Evolutionary conservation across 2,329 filamentous ascomycete species (phyloP).

Genomic region (Nemania sp.): DNA sequence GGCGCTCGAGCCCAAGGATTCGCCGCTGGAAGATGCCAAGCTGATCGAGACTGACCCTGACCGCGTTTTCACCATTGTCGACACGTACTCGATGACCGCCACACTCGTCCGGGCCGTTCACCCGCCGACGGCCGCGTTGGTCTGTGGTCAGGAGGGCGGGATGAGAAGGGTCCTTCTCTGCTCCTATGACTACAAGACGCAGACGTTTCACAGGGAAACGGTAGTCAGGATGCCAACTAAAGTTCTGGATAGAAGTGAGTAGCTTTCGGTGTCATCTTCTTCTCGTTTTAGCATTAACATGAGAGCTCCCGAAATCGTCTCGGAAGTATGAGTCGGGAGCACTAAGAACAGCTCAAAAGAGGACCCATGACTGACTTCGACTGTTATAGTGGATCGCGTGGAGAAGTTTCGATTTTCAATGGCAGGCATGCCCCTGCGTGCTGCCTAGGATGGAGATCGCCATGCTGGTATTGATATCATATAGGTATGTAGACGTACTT

Average conservation of each 20-base stretch:
- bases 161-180: slow-evolving; percentile 18
- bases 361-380: too few species aligned
- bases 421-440: too few species aligned
- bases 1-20: not conserved
- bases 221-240: slow-evolving; percentile 17
- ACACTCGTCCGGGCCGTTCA: slow-evolving; percentile 11
- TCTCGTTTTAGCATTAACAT: too few species aligned
- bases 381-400: slow-evolving; percentile 12
- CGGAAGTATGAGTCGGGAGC: too few species aligned
- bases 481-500: too few species aligned
- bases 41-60: not conserved
- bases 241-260: slow-evolving; percentile 10
- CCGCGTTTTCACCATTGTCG: slow-evolving; percentile 13
- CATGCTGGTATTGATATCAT: too few species aligned
- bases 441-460: too few species aligned
- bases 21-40: not conserved
- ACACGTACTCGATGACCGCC: slow-evolving; percentile 12
- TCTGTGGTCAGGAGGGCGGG: slow-evolving; percentile 16
- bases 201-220: slow-evolving; percentile 8
- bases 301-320: too few species aligned
- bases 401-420: slow-evolving; percentile 7
- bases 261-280: too few species aligned
- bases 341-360: too few species aligned
- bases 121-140: slow-evolving; percentile 9
- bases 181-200: slow-evolving; percentile 17